Base-by-base conservation (phyloP, 441 rosid species). In the Sinapis alba region DNA sequence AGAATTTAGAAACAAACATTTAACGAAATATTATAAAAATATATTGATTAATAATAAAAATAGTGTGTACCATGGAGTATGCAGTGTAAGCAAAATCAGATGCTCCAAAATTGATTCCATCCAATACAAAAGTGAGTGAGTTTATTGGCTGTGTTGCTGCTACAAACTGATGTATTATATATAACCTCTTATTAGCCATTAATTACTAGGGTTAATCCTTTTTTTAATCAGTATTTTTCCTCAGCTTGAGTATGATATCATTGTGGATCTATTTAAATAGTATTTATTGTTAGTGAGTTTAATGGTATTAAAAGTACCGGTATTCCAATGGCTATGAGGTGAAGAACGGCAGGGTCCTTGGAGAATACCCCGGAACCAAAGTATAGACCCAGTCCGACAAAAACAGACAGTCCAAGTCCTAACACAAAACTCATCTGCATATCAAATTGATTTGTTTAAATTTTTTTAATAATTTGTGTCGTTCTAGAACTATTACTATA, bases 131-230 rank as follows among this genome's bases (percentile, higher is more conserved):
- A 32, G 95, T 87, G 23, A 90, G 65, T 12, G 92, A 85, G 78
- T 90, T 90, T 75, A 90, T 83, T 21, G 95, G 92, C 69, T 90
- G 95, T 30, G 95, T 90, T 5, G 87, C 91, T 69, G 95, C 95
- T 47, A 90, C 87, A 77, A 90, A 90, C 95, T 90, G 86, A 21
- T 43, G 4, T 60, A 11, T 41, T n/a, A n/a, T n/a, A n/a, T n/a
- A 8, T 32, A 32, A 27, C 6, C 6, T 27, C 30, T 5, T 27
- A 4, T 27, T 27, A 27, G 30, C 6, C 38, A 32, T 32, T 32
- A 45, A 45, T 45, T 15, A 45, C 53, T 15, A 15, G 45, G 24
- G 11, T 34, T 23, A 26, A 34, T 65, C 15, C 54, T 0, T 47
- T 47, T 47, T 12, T 23, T 5, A 4, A n/a, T n/a, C 19, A 28